Evolutionary conservation across 768 basidiomycete genomes (phyloP), one percentile per base, ranked within the genome.

Genomic region (Boletellus ananas): DNA sequence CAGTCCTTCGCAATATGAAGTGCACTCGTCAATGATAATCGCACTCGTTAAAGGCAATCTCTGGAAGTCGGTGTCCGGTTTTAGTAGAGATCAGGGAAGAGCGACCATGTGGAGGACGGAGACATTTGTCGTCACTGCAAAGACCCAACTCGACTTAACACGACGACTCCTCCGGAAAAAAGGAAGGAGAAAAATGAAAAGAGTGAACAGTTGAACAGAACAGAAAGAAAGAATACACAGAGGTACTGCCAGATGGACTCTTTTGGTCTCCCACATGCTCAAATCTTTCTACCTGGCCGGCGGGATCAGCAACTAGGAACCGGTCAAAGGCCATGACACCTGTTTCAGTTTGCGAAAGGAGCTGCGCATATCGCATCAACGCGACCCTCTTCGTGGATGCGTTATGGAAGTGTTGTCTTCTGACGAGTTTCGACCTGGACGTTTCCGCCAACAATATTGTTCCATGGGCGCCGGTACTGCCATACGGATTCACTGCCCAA

Each of bases 341-440:
- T 59, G 60, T 69, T 69, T 67, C 62, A 66, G 54, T 49, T 43
- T 41, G 54, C 43, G 51, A 43, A 55, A 58, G 53, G 49, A 38
- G 17, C 43, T 48, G 27, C 34, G 45, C 39, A 47, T 41, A 45
- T 57, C 41, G 43, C 31, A 37, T 43, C 45, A 43, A 54, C 39
- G 33, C 23, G 49, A 42, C 50, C 59, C 60, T 51, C 64, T 52
- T 57, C 49, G 67, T 67, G 57, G 53, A 69, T 63, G 63, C 58
- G 36, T 58, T 54, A 58, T 56, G 54, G 63, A 69, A 69, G 60
- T 47, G 37, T 50, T 47, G 43, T 38, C 56, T 60, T 66, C 61
- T 49, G 52, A 66, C 56, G 56, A 49, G 66, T 66, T 63, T 62
- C 62, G 56, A 57, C 64, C 49, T 52, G 48, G 45, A 51, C 49